Evolutionary conservation across 768 basidiomycete genomes (phyloP), one percentile per base, ranked within the genome.

Genomic region (Mrakia frigida): DNA sequence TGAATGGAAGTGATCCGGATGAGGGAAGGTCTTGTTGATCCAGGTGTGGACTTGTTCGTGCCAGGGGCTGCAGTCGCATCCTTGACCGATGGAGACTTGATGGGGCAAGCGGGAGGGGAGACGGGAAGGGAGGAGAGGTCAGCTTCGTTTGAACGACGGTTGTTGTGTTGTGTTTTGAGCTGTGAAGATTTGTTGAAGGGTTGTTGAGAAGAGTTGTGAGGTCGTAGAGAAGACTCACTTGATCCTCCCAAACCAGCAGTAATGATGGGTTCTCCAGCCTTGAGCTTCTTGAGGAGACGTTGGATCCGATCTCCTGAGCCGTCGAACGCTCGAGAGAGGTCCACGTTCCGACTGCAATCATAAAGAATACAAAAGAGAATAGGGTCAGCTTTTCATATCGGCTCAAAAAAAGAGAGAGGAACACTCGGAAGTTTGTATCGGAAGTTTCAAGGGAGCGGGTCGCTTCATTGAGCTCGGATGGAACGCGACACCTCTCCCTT

Each of bases 181-280:
- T 9, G 59, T n/a, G 16, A 25, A 31, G 28, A 16, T 25, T 2
- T 16, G 13, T 0, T 63, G 18, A 33, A 13, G 11, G 61, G 25
- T 37, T 10, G 21, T 35, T 10, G 18, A 11, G 31, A 33, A 16
- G 10, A 13, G 0, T 21, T n/a, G 16, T 18, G 61, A 33, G 31
- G 18, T 2, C 14, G 61, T 63, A 63, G 3, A 37, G 11, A 18
- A 16, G n/a, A 33, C 61, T 63, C 16, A 63, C 61, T 52, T 46
- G 69, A 70, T 7, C 69, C 69, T 70, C 69, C 69, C n/a, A 70
- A 41, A 43, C 13, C 69, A 23, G 69, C 69, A 7, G 69, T 43
- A 14, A 33, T 70, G 69, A 70, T 70, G 69, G 69, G 69, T 31
- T 52, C 7, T 7, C 69, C 69, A 2, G 41, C 28, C 69, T 70